phyloP scores from a whole-genome alignment of 2,329 filamentous ascomycete genomes.

The Fusarium duplospermum region DNA sequence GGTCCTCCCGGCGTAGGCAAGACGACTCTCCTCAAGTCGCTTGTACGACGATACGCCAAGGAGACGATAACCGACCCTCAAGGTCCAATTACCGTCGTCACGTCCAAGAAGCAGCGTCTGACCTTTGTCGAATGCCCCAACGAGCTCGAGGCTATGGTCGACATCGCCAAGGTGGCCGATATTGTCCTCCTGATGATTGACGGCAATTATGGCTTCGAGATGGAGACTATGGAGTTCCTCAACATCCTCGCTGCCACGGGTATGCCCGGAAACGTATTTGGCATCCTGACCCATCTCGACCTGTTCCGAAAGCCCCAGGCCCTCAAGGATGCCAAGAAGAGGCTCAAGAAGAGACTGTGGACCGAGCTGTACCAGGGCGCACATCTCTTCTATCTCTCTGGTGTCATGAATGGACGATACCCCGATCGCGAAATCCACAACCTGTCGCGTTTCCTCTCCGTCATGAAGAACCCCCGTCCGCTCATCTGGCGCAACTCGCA shows the following conservation, averaged over 20 bases:
- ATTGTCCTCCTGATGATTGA: slow-evolving; percentile 99
- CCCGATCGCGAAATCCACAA: slow-evolving; percentile 98
- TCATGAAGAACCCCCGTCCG: slow-evolving; percentile 99
- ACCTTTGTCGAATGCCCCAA: slow-evolving; percentile 99
- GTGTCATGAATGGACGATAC: slow-evolving; percentile 95
- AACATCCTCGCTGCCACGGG: slow-evolving; percentile 93
- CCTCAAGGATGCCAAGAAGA: slow-evolving; percentile 93
- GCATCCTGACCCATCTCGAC: slow-evolving; percentile 95
- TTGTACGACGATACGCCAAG: slow-evolving; percentile 94
- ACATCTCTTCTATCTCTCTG: slow-evolving; percentile 95
- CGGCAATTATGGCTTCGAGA: slow-evolving; percentile 98
- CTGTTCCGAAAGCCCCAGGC: slow-evolving; percentile 94
- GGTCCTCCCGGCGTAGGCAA: slow-evolving; percentile 96
- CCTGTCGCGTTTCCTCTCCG: slow-evolving; percentile 90
- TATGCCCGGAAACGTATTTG: slow-evolving; percentile 99
- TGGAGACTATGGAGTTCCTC: slow-evolving; percentile 99
- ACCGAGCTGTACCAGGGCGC: slow-evolving; percentile 96
- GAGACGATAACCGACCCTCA: slow-evolving; percentile 91
- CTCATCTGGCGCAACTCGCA: slow-evolving; percentile 96
- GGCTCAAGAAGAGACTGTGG: slow-evolving; percentile 96
- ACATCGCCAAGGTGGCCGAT: slow-evolving; percentile 96
- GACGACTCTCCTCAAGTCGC: slow-evolving; percentile 93
- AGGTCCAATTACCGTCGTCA: slow-evolving; percentile 95
- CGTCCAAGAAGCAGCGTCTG: slow-evolving; percentile 92
- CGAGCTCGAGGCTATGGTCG: slow-evolving; percentile 95